These are phyloP conservation scores for Zygoascus ofunaensis DNA, from an alignment of 805 yeast species.

Conservation along the genomic window DNA sequence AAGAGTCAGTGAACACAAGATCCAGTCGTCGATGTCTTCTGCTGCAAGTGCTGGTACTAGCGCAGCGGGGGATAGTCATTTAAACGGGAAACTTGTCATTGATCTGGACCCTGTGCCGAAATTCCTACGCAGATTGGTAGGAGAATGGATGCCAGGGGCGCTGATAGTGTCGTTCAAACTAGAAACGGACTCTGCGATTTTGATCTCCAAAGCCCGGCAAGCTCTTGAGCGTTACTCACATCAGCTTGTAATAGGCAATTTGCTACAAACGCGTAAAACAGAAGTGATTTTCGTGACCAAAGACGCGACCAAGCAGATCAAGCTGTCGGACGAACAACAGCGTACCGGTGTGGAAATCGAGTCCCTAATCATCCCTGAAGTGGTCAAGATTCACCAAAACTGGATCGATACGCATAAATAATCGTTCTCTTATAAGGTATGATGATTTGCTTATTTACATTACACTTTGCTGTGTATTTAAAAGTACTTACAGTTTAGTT, in stretches of 20 bases:
- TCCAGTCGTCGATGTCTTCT: constrained; percentile 54
- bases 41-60: background rate
- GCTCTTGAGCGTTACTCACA: constrained; percentile 84
- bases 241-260: constrained; percentile 89
- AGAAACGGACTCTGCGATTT: constrained; percentile 70
- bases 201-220: constrained; percentile 63
- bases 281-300: constrained; percentile 79
- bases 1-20: constrained; percentile 85
- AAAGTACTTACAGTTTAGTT: too few species aligned
- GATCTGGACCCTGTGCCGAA: constrained; percentile 95
- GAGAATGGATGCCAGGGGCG: constrained; percentile 89
- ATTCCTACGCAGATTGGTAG: constrained; percentile 77
- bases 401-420: constrained; percentile 43
- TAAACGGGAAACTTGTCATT: constrained; percentile 65
- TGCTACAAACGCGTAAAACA: constrained; percentile 76
- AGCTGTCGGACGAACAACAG: constrained; percentile 35
- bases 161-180: constrained; percentile 91
- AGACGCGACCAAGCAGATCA: constrained; percentile 26
- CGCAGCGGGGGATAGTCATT: constrained; percentile 38
- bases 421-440: too few species aligned
- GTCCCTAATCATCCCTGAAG: constrained; percentile 68
- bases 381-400: constrained; percentile 48
- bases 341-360: constrained; percentile 55
- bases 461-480: too few species aligned
- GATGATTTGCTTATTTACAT: too few species aligned